phyloP scores from a whole-genome alignment of 441 rosid species.

The Populus tomentosa region DNA sequence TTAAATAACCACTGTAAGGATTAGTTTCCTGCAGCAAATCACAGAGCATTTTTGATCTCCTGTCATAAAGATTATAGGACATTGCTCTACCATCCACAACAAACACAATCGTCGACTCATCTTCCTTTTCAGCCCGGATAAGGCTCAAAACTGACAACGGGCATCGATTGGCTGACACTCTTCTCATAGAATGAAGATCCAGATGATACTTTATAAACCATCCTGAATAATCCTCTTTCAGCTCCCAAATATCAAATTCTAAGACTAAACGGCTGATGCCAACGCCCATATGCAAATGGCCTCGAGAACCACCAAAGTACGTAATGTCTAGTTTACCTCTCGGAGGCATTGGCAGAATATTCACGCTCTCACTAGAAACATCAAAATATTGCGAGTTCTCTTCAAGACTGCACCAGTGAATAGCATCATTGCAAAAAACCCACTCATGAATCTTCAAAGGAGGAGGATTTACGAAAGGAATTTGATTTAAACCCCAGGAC shows the following conservation, averaged over 20 bases:
- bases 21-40: neutral
- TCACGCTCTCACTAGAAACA: neutral
- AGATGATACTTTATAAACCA: constrained; percentile 5
- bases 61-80: neutral
- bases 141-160: neutral
- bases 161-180: neutral
- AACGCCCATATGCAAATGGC: constrained; percentile 5
- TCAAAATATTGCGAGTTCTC: neutral
- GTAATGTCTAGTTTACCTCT: too few relatives aligned
- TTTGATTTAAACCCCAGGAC: neutral
- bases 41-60: neutral
- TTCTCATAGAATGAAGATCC: neutral
- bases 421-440: constrained; percentile 1
- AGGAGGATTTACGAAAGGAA: neutral
- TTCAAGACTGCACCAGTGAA: constrained; percentile 1
- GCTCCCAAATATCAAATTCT: constrained; percentile 3
- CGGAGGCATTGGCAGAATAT: neutral
- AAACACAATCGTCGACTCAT: neutral
- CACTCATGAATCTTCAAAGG: neutral
- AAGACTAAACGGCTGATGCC: neutral
- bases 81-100: neutral
- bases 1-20: neutral
- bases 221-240: neutral
- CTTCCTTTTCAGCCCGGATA: neutral
- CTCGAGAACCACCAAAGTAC: neutral